Evolutionary conservation across 139 green algal genomes (phyloP).

Genomic region (Microglena sp.): DNA sequence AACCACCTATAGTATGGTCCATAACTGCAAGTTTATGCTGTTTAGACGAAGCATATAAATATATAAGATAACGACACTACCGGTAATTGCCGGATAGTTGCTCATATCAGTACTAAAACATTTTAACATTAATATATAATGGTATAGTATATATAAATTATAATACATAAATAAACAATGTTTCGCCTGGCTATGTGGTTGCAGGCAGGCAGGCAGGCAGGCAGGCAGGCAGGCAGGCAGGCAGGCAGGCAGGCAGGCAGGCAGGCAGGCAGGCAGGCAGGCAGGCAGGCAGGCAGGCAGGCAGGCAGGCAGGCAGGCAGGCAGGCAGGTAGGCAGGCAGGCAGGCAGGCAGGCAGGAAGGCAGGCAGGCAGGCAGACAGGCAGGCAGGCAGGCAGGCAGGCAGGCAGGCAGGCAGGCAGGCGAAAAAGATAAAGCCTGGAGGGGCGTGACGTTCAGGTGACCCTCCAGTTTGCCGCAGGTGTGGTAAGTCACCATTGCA

Average conservation of each 20-base stretch:
- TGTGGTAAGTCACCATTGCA: too few species aligned
- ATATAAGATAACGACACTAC: too few species aligned
- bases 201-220: not conserved
- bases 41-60: too few species aligned
- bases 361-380: not conserved
- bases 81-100: too few species aligned
- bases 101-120: too few species aligned
- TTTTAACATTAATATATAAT: too few species aligned
- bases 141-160: too few species aligned
- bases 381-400: not conserved
- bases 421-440: not conserved
- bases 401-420: conserved; percentile 8
- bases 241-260: not conserved
- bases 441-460: too few species aligned
- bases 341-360: not conserved
- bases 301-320: conserved; percentile 2
- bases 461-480: too few species aligned
- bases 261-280: not conserved
- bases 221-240: not conserved
- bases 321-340: not conserved
- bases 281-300: not conserved
- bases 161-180: too few species aligned
- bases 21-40: too few species aligned
- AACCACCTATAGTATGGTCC: too few species aligned
- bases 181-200: not conserved